Evolutionary conservation across 192 early-diverging fungal genomes (phyloP), one percentile per base, ranked within the genome.

Genomic region (Linnemannia zychae): DNA sequence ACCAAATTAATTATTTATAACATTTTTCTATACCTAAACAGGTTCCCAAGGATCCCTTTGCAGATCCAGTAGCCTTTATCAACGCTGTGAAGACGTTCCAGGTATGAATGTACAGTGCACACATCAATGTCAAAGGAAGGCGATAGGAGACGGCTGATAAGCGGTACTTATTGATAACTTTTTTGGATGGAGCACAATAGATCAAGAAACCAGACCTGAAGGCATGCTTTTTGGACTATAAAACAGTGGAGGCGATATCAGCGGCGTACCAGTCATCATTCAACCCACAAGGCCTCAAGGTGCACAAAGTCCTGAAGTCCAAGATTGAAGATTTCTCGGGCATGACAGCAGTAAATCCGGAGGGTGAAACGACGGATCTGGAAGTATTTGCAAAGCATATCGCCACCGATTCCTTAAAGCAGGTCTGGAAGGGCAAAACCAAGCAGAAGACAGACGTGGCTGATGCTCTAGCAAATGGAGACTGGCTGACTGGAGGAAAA

Each of bases 291-390:
- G 88, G 84, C n/a, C 74, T 90, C 0, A 89, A 89, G 52, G 88
- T 91, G 31, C 88, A 86, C 28, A 90, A 90, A 46, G 90, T 87
- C 0, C 71, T 91, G 7, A 91, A 91, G n/a, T 89, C 88, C 18
- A 91, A 91, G 53, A 75, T 91, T 15, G 90, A 91, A 33, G 90
- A 91, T 79, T 86, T 91, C 33, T 90, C 90, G 18, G 90, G 90
- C 74, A 86, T 78, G 76, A 70, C 74, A 11, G 69, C 69, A 1
- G 69, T 75, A 4, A 77, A 78, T 40, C 44, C 71, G 37, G 80
- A 78, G 44, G 74, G 74, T 53, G 90, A 90, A 47, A 86, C 76
- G 1, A 88, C 79, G 11, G 88, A 91, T 69, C 87, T 88, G 17
- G 90, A 90, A 33, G 71, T 86, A 28, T 91, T 91, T 76, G 79